A percentile compares a stretch with the other conserved stretches of the same genome.
These are phyloP conservation scores for Plasmodium falciparum DNA, from an alignment of 169 alveolate genomes.

Conservation along the genomic window DNA sequence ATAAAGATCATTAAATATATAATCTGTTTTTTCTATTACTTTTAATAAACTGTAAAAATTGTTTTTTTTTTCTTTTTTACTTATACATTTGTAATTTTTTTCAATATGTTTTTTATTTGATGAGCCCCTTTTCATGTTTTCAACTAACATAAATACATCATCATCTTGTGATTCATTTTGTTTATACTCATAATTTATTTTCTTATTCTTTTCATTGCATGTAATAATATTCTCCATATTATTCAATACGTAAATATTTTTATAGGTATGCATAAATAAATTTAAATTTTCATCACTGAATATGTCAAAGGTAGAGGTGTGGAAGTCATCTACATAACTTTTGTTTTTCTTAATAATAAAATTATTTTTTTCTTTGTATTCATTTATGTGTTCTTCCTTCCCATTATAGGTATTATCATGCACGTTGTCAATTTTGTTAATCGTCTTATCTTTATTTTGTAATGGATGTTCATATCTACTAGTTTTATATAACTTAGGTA, in stretches of 20 bases:
- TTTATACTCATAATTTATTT: background rate
- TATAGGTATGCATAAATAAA: slow-evolving; percentile 56
- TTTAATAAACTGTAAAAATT: slow-evolving; percentile 3
- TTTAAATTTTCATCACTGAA: slow-evolving; percentile 52
- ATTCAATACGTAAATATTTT: slow-evolving; percentile 45
- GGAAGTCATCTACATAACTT: background rate
- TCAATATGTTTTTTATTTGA: background rate
- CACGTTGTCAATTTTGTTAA: background rate
- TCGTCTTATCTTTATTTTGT: background rate
- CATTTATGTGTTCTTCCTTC: background rate
- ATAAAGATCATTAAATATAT: slow-evolving; percentile 16
- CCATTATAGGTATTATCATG: background rate
- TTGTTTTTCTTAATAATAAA: background rate
- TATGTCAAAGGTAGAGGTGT: background rate
- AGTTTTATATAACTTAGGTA: slow-evolving; percentile 53
- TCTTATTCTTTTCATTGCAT: background rate
- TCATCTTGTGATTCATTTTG: background rate
- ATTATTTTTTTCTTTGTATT: background rate
- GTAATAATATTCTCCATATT: slow-evolving; percentile 5
- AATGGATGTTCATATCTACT: slow-evolving; percentile 4
- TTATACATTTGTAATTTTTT: background rate
- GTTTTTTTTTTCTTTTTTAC: background rate
- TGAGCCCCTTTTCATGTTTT: background rate
- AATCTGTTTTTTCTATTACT: slow-evolving; percentile 28
- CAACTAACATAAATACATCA: background rate